Evolutionary conservation across 805 yeast species (phyloP).

Genomic region (Candida sonorensis): DNA sequence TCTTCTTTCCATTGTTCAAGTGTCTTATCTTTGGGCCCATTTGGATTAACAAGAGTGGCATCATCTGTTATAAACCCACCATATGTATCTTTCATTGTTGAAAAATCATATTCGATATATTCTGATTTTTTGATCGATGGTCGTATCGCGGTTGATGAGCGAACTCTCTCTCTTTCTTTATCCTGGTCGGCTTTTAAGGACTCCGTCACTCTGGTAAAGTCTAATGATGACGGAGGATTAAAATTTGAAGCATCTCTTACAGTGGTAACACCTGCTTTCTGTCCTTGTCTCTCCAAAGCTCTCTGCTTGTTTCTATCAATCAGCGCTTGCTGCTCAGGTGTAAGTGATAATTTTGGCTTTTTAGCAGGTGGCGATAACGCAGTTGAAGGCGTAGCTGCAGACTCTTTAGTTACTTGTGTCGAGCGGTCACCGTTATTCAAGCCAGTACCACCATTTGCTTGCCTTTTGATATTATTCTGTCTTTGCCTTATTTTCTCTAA

Average conservation of each 20-base stretch:
- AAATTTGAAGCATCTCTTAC: constrained; percentile 18
- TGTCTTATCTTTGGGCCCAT: constrained; percentile 28
- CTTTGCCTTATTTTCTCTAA: constrained; percentile 48
- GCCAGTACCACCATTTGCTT: constrained; percentile 4
- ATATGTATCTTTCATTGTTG: constrained; percentile 80
- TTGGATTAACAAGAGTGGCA: constrained; percentile 11
- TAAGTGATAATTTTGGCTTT: constrained; percentile 10
- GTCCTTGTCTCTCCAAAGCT: constrained; percentile 37
- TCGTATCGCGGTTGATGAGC: constrained; percentile 22
- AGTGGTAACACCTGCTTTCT: constrained; percentile 6
- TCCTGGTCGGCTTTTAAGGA: background rate
- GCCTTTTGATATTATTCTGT: constrained; percentile 21
- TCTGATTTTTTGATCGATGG: constrained; percentile 54
- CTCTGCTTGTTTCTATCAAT: constrained; percentile 47
- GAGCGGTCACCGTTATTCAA: no score
- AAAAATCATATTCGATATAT: constrained; percentile 78
- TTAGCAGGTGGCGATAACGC: no score
- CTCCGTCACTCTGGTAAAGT: constrained; percentile 5
- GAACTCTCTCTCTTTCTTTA: background rate
- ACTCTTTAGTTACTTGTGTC: no score
- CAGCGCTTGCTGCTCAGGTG: constrained; percentile 42
- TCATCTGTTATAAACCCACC: constrained; percentile 74
- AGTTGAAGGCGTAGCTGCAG: no score
- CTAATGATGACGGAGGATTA: constrained; percentile 4
- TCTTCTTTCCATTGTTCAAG: constrained; percentile 53